Conservation (phyloP, 2,329 filamentous ascomycete genomes). For the Alternaria angustiovoidea region DNA sequence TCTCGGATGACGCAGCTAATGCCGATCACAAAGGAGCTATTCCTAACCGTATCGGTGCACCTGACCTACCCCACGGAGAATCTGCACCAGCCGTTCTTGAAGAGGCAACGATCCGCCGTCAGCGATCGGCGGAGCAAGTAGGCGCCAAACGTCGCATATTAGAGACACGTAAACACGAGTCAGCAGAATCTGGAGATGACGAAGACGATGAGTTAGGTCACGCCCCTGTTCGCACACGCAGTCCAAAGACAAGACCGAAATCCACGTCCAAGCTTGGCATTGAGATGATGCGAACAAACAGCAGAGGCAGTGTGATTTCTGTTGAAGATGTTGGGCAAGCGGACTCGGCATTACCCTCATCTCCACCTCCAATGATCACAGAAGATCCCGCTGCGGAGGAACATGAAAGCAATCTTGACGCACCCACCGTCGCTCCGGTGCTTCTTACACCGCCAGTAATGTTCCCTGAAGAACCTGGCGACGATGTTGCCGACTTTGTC, state of each 20-base stretch:
- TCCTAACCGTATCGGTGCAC: constrained; percentile 45
- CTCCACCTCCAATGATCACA: constrained; percentile 52
- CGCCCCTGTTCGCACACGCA: constrained; percentile 60
- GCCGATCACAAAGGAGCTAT: constrained; percentile 44
- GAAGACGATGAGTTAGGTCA: constrained; percentile 89
- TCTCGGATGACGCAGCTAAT: constrained; percentile 68
- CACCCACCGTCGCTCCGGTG: constrained; percentile 38
- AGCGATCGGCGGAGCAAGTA: constrained; percentile 76
- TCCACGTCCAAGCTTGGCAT: constrained; percentile 82
- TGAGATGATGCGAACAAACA: constrained; percentile 98
- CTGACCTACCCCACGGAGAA: constrained; percentile 56
- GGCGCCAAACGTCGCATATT: constrained; percentile 77
- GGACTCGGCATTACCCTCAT: constrained; percentile 46
- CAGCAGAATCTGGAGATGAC: constrained; percentile 88
- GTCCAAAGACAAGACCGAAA: constrained; percentile 56
- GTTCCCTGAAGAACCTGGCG: constrained; percentile 56
- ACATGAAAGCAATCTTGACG: constrained; percentile 31
- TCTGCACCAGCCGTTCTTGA: constrained; percentile 68
- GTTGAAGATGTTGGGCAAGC: constrained; percentile 54
- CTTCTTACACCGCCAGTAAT: constrained; percentile 61
- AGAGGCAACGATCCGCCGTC: constrained; percentile 60
- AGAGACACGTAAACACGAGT: constrained; percentile 76
- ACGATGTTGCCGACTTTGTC: constrained; percentile 46
- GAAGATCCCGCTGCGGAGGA: constrained; percentile 52
- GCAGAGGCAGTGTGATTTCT: constrained; percentile 77